Conservation (phyloP, 2,329 filamentous ascomycete species). For the Nemania bipapillata region DNA sequence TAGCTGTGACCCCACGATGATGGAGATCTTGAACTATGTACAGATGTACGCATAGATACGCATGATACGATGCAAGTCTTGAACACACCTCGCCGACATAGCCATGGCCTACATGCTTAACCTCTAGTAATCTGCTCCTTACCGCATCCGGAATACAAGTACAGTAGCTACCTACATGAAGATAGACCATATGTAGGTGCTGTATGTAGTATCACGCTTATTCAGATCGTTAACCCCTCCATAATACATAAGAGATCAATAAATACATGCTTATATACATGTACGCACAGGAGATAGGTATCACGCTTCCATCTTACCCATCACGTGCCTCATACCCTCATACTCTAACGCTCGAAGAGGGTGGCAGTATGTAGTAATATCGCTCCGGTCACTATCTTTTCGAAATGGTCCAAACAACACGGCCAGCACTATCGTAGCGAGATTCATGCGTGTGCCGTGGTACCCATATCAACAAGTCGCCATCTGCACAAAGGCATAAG, state of each 20-base stretch:
- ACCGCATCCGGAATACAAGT: not conserved
- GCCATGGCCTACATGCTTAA: not conserved
- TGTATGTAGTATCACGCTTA: constrained; percentile 1
- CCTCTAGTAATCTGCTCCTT: not conserved
- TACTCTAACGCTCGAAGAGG: constrained; percentile 12
- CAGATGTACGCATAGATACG: not conserved
- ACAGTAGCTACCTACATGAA: too few relatives aligned
- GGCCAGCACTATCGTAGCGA: constrained; percentile 26
- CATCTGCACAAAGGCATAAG: constrained; percentile 4
- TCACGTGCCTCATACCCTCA: constrained; percentile 29
- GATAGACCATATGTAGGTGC: not conserved
- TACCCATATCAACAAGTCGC: constrained; percentile 24
- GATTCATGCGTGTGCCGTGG: constrained; percentile 31
- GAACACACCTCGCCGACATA: not conserved
- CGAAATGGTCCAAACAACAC: constrained; percentile 23
- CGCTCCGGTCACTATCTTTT: constrained; percentile 22
- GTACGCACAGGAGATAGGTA: not conserved
- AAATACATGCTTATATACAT: not conserved
- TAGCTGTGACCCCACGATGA: constrained; percentile 4
- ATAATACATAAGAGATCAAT: not conserved
- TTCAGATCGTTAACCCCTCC: constrained; percentile 12
- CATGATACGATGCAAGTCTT: not conserved
- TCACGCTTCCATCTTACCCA: constrained; percentile 20
- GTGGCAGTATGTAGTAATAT: constrained; percentile 15
- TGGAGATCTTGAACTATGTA: constrained; percentile 2